These are phyloP conservation scores for Fonsecaea pugnacius DNA, from an alignment of 2,329 filamentous ascomycete species.

Conservation along the genomic window DNA sequence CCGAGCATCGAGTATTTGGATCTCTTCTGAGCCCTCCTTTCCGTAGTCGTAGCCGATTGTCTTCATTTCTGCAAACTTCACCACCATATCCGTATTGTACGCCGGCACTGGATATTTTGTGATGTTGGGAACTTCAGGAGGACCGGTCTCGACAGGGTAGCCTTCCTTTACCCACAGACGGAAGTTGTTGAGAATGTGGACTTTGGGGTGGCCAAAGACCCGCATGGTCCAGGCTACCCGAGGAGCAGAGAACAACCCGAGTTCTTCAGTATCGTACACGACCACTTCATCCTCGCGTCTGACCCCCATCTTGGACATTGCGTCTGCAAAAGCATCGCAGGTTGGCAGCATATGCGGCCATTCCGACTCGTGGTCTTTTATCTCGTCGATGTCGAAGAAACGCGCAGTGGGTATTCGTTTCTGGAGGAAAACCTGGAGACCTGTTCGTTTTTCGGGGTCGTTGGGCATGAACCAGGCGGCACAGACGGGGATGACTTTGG, in stretches of 20 bases:
- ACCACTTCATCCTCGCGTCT: constrained; percentile 85
- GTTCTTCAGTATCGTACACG: constrained; percentile 88
- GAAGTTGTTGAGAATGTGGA: constrained; percentile 95
- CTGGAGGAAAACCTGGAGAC: constrained; percentile 78
- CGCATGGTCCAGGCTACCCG: constrained; percentile 91
- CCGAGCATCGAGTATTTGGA: constrained; percentile 89
- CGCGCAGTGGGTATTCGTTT: constrained; percentile 84
- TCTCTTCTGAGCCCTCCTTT: constrained; percentile 79
- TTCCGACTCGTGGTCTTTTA: constrained; percentile 83
- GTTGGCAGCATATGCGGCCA: constrained; percentile 97
- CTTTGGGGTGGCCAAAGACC: constrained; percentile 84
- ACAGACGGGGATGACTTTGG: constrained; percentile 84
- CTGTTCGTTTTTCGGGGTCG: constrained; percentile 73
- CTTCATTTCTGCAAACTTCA: constrained; percentile 80
- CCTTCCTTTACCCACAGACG: constrained; percentile 87
- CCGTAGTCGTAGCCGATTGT: constrained; percentile 75
- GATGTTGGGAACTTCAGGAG: constrained; percentile 43
- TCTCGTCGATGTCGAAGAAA: constrained; percentile 94
- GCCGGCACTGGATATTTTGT: constrained; percentile 57
- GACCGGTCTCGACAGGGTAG: constrained; percentile 77
- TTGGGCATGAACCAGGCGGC: constrained; percentile 97
- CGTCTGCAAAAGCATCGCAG: constrained; percentile 76
- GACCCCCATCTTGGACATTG: constrained; percentile 89
- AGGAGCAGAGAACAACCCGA: constrained; percentile 92
- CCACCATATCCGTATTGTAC: constrained; percentile 68